These are phyloP conservation scores for Hansenula sp. DNA, from an alignment of 1,139 yeast genomes.

Conservation along the genomic window DNA sequence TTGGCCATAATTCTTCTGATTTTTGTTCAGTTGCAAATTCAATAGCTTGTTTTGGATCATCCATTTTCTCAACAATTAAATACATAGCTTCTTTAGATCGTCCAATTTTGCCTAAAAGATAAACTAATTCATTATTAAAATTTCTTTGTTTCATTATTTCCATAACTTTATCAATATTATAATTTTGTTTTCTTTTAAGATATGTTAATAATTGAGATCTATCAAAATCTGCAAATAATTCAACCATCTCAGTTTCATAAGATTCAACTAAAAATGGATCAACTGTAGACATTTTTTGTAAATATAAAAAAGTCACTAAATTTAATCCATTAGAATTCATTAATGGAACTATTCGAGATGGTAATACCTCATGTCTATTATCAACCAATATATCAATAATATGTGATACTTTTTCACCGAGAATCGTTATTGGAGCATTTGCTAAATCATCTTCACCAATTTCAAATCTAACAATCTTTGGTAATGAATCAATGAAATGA, in stretches of 20 bases:
- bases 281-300: constrained; percentile 46
- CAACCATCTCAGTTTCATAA: constrained; percentile 64
- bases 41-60: constrained; percentile 80
- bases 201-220: constrained; percentile 50
- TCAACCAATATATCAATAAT: constrained; percentile 56
- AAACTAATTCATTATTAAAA: constrained; percentile 68
- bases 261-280: constrained; percentile 52
- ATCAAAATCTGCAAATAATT: constrained; percentile 60
- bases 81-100: constrained; percentile 70
- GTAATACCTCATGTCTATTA: constrained; percentile 60
- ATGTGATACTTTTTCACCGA: constrained; percentile 37
- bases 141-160: constrained; percentile 51
- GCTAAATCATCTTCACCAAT: constrained; percentile 33
- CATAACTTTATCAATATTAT: constrained; percentile 68
- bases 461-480: constrained; percentile 47
- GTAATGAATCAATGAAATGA: constrained; percentile 43
- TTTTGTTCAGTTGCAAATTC: constrained; percentile 71
- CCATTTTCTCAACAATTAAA: constrained; percentile 69
- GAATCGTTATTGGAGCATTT: constrained; percentile 37
- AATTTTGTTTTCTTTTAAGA: constrained; percentile 44
- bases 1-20: constrained; percentile 76
- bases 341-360: constrained; percentile 43
- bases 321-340: constrained; percentile 42
- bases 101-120: constrained; percentile 78
- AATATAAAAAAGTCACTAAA: constrained; percentile 54